Evolutionary conservation across 2,329 filamentous ascomycete species (phyloP).

Genomic region (Nemania bipapillata): DNA sequence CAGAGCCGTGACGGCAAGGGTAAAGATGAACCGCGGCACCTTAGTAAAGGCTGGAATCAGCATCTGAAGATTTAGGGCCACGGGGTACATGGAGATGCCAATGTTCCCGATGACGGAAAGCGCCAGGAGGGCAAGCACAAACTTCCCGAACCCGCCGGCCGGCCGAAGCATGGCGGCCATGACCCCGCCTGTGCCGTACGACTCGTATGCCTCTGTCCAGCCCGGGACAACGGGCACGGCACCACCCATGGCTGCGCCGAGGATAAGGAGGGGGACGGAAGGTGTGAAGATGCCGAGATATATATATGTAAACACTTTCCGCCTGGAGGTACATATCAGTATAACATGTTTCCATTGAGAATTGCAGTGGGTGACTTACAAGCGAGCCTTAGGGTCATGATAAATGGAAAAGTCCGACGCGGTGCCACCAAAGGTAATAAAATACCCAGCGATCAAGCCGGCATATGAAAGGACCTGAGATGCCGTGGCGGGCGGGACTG

Average conservation of each 20-base stretch:
- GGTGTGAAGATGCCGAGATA: constrained; percentile 64
- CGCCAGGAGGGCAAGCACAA: constrained; percentile 54
- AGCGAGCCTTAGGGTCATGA: constrained; percentile 55
- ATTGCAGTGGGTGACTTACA: constrained; percentile 26
- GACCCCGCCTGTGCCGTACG: constrained; percentile 42
- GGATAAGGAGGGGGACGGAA: constrained; percentile 62
- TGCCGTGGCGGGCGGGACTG: constrained; percentile 39
- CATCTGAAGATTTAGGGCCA: constrained; percentile 56
- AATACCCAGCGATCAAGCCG: constrained; percentile 62
- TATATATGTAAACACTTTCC: constrained; percentile 59
- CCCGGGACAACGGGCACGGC: constrained; percentile 39
- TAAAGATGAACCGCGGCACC: constrained; percentile 57
- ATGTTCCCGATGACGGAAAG: constrained; percentile 55
- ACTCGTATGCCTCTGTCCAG: constrained; percentile 43
- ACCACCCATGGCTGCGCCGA: constrained; percentile 46
- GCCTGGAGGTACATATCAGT: constrained; percentile 18
- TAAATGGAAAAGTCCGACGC: constrained; percentile 70
- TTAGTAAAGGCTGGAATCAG: constrained; percentile 54
- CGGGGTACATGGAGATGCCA: constrained; percentile 55
- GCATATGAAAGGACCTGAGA: constrained; percentile 57
- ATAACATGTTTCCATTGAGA: no score
- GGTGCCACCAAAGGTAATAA: constrained; percentile 66
- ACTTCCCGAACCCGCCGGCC: constrained; percentile 53
- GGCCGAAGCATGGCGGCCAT: constrained; percentile 43
- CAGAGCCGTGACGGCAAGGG: constrained; percentile 54